These are phyloP conservation scores for Myxozyma lipomycoides DNA, from an alignment of 805 yeast species.

Conservation along the genomic window DNA sequence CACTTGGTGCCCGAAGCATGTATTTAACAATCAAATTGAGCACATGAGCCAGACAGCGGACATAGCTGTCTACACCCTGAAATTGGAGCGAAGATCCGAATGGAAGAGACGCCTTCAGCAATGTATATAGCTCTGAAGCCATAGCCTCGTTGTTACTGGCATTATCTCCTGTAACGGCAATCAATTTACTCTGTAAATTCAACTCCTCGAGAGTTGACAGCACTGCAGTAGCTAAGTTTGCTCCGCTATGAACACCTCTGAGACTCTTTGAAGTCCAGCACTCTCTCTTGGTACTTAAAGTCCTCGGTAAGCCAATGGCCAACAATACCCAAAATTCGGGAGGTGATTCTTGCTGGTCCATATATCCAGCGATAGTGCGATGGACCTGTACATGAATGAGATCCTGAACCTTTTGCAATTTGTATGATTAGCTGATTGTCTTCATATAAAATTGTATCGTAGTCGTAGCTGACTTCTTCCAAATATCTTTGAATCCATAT, in stretches of 20 bases:
- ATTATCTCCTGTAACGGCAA: constrained; percentile 3
- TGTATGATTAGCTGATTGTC: background rate
- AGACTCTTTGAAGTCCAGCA: constrained; percentile 1
- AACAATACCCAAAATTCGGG: background rate
- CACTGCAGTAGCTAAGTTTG: background rate
- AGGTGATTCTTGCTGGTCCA: background rate
- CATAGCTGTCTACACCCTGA: no score
- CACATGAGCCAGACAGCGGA: constrained; percentile 1
- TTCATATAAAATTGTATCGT: background rate
- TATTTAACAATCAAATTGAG: background rate
- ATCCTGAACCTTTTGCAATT: background rate
- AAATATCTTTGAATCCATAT: background rate
- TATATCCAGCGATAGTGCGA: background rate
- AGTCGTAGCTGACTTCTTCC: background rate
- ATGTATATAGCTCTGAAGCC: constrained; percentile 1
- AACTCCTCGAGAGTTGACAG: background rate
- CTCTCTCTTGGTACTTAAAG: background rate
- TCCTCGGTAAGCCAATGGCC: constrained; percentile 2
- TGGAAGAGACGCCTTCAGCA: no score
- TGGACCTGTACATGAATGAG: background rate
- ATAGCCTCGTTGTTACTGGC: constrained; percentile 1
- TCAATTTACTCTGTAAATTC: background rate
- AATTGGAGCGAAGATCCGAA: no score
- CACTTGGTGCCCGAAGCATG: background rate
- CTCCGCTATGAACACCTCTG: constrained; percentile 3